phyloP scores from a whole-genome alignment of 345 rosid species.

The Euphorbia lathyris region DNA sequence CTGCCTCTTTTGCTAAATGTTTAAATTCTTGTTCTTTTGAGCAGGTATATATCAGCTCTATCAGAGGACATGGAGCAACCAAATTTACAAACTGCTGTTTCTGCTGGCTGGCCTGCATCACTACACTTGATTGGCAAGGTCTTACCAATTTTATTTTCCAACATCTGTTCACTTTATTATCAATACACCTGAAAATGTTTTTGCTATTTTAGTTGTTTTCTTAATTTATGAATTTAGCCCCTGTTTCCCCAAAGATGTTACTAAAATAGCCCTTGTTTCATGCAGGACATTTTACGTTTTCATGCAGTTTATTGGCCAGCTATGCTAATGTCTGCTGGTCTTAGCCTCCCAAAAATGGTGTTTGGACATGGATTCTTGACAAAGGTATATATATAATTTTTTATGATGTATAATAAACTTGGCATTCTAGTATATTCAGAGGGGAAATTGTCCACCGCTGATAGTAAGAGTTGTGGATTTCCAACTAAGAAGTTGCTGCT shows the following conservation, averaged over 20 bases:
- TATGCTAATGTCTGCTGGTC: constrained; percentile 92
- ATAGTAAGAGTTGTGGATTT: not conserved
- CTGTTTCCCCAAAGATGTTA: not conserved
- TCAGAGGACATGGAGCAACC: constrained; percentile 51
- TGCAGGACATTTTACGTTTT: constrained; percentile 91
- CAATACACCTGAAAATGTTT: not conserved
- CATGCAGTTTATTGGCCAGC: constrained; percentile 99
- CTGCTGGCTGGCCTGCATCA: constrained; percentile 94
- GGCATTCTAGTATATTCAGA: not conserved
- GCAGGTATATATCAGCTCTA: constrained; percentile 86
- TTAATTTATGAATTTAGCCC: not conserved
- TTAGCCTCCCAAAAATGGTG: constrained; percentile 72
- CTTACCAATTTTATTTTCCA: not conserved
- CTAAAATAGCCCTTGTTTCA: not conserved
- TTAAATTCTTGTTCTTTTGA: constrained; percentile 8
- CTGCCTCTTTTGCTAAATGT: not conserved
- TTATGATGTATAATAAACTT: not conserved
- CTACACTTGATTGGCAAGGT: constrained; percentile 97
- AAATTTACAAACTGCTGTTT: constrained; percentile 57
- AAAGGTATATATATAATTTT: constrained; percentile 46
- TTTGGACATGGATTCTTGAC: constrained; percentile 97
- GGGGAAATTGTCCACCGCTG: not conserved
- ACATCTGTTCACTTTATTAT: not conserved
- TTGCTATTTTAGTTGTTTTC: not conserved
- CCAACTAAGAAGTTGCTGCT: not conserved